Evolutionary conservation across 768 basidiomycete genomes (phyloP).

Genomic region (Tylopilus intermedius): DNA sequence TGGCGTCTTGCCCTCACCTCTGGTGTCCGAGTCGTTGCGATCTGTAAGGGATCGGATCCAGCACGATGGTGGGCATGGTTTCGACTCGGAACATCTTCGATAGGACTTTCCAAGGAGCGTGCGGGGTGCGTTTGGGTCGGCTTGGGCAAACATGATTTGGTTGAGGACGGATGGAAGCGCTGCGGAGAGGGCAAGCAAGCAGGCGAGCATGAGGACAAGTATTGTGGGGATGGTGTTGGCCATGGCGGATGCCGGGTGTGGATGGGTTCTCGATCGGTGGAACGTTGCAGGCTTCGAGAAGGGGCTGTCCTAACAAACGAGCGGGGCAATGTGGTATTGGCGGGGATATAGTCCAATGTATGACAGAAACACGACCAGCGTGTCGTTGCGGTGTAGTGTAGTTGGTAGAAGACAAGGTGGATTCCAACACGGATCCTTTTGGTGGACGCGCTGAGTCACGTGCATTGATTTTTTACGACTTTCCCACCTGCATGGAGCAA

Average conservation of each 20-base stretch:
- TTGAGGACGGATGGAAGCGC: conserved; percentile 5
- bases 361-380: conserved; percentile 12
- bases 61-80: background rate
- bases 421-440: background rate
- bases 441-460: conserved; percentile 8
- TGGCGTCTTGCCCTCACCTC: no score
- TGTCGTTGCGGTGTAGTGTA: background rate
- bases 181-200: conserved; percentile 4
- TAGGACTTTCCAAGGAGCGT: conserved; percentile 16
- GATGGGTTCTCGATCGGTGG: background rate
- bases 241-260: background rate
- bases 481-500: no score
- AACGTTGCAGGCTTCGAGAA: background rate
- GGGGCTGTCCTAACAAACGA: background rate
- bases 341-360: background rate
- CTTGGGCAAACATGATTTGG: background rate
- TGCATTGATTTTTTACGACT: conserved; percentile 11
- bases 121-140: conserved; percentile 4
- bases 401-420: background rate
- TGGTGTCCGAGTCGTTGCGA: background rate
- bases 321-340: background rate
- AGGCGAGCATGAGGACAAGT: conserved; percentile 9
- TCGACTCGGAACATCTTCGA: background rate
- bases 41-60: background rate
- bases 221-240: background rate